Evolutionary conservation across 805 yeast genomes (phyloP).

Genomic region (Suhomyces sp.): DNA sequence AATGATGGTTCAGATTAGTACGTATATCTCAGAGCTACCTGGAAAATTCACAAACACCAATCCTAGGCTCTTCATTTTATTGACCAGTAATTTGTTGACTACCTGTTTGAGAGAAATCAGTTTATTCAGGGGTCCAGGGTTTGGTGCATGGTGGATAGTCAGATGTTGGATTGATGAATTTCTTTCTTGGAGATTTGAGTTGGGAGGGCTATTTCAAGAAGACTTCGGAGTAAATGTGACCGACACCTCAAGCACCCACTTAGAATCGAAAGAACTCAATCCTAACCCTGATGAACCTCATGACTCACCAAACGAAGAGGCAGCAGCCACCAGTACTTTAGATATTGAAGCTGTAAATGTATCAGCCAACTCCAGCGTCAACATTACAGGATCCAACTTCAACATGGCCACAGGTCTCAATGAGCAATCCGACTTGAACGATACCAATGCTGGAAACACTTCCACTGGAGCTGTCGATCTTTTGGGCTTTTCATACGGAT

Average conservation of each 20-base stretch:
- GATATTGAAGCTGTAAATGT: conserved; percentile 4
- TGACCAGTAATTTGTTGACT: conserved; percentile 54
- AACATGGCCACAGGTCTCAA: neutral
- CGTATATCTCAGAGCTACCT: conserved; percentile 43
- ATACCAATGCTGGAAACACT: conserved; percentile 2
- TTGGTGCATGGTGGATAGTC: conserved; percentile 74
- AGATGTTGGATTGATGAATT: conserved; percentile 78
- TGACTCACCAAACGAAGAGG: conserved; percentile 7
- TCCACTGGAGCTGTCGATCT: conserved; percentile 17
- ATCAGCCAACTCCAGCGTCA: conserved; percentile 3
- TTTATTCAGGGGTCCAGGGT: conserved; percentile 54
- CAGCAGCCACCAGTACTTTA: conserved; percentile 1
- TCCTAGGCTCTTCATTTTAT: conserved; percentile 55
- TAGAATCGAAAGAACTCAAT: conserved; percentile 1
- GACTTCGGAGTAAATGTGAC: conserved; percentile 17
- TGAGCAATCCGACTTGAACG: neutral
- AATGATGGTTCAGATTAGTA: conserved; percentile 16
- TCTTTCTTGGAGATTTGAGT: conserved; percentile 63
- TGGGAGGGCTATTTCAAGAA: conserved; percentile 51
- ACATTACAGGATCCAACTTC: conserved; percentile 6
- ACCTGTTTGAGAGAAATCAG: conserved; percentile 63
- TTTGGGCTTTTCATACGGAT: conserved; percentile 17
- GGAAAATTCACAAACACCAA: conserved; percentile 48
- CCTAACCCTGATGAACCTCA: neutral
- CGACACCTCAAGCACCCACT: neutral